Percentiles rank a stretch among this genome's conserved stretches.
phyloP scores from a whole-genome alignment of 169 alveolate genomes.

The Plasmodium cynomolgi region DNA sequence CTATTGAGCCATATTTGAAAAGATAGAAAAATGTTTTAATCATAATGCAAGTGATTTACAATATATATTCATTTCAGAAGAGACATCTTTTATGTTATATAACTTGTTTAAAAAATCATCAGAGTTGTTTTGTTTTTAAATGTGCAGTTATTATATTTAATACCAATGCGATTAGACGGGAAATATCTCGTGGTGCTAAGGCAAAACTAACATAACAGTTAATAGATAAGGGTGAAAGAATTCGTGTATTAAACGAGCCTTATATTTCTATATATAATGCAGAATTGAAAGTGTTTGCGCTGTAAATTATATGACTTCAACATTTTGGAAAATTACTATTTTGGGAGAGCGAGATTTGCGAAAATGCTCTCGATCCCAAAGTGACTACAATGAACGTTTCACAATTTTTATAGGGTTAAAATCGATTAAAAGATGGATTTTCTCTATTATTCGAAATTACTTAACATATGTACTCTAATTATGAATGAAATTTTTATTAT shows the following conservation, averaged over 20 bases:
- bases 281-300: background rate
- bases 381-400: background rate
- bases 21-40: background rate
- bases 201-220: background rate
- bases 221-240: background rate
- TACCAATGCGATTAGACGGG: background rate
- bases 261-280: background rate
- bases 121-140: background rate
- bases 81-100: background rate
- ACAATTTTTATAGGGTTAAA: background rate
- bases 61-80: background rate
- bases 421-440: background rate
- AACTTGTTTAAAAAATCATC: no score
- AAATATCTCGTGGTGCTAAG: background rate
- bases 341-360: background rate
- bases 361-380: background rate
- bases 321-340: background rate
- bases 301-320: background rate
- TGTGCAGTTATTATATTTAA: background rate
- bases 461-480: background rate
- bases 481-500: background rate
- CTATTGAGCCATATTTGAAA: background rate
- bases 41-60: background rate
- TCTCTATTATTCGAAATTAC: background rate
- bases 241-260: background rate